Evolutionary conservation across 768 basidiomycete species (phyloP), one percentile per base, ranked within the genome.

Genomic region (Boletus fagicola): DNA sequence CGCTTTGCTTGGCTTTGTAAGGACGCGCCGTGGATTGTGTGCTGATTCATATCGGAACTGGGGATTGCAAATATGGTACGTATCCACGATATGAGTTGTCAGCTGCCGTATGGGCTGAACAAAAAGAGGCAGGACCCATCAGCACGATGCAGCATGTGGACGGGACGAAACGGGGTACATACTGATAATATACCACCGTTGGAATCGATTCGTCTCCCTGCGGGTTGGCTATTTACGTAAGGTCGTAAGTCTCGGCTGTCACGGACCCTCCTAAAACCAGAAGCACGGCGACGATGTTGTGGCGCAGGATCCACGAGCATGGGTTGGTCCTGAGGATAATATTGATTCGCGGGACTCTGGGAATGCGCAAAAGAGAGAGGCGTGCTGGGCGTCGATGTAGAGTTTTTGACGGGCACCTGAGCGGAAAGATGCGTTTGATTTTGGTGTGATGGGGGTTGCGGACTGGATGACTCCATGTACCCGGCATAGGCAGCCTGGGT

Each of bases 1-100:
- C 0, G 94, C 92, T 71, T 97, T 97, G 77, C 92, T 94, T 20
- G 97, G 97, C 72, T 99, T 99, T 24, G 97, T 99, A 57, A 99
- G 80, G 18, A 99, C 97, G 49, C 97, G 85, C 48, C 97, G 83
- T 7, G 97, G 97, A 75, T 99, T 99, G 72, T 92, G 91, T 2
- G 90, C 77, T 3, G 91, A 90, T 74, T 98, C 97, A 72, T 99
- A 99, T 69, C 89, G 84, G 80, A 98, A 99, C 60, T 84, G 78
- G 12, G 95, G 91, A 71, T 98, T 98, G 81, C 95, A 96, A 60
- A 95, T 90, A 66, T 84, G 87, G 76, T 90, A 99, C 18, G 94
- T 98, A 59, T 94, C 89, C 53, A 92, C 77, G 48, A 98, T 87
- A 63, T 90, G 82, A 8, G 88, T 89, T 2, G 97, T 98, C 48